Base-by-base conservation (phyloP, 2,329 filamentous ascomycete genomes). In the Leptographium flavum region DNA sequence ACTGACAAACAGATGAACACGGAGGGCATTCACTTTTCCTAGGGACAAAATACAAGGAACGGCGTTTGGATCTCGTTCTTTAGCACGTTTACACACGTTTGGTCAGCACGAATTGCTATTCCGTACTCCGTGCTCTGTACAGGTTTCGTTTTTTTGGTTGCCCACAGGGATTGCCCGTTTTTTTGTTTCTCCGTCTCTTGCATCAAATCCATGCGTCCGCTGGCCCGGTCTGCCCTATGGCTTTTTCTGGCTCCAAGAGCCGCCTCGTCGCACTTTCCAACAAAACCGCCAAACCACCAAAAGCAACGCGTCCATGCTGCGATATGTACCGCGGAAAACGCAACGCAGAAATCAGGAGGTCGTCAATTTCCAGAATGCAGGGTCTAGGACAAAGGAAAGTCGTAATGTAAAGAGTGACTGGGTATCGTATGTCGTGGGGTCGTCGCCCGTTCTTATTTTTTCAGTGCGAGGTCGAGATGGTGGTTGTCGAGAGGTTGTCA, bases 11-110 rank as follows among this genome's bases (percentile, higher is more conserved):
- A 46, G 43, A 94, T 95, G 63, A 94, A 95, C 60, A 77, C 86
- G 53, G 86, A 94, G 60, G 87, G 87, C 25, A 90, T 96, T 48
- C 90, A 95, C 66, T 96, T 96, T 61, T 83, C 76, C 50, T 87
- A 62, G 69, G 38, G 27, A 31, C 31, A 32, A 40, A 42, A 23
- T 37, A 21, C 17, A 37, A 13, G 21, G 33, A 17, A 40, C 14
- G 38, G 38, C 38, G 38, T 40, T 42, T 35, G 39, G 30, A 21
- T 17, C n/a, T n/a, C 19, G 22, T 39, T 8, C 13, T 42, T 10
- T 42, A 21, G 36, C 33, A 1, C 15, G 33, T 22, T 28, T 38
- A 13, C 25, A 28, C 32, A 4, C 37, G 15, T 36, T n/a, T n/a
- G n/a, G n/a, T n/a, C n/a, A n/a, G n/a, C n/a, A n/a, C n/a, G n/a